Conservation (phyloP, 768 basidiomycete species). For the Sistotremastrum niveocremeum region DNA sequence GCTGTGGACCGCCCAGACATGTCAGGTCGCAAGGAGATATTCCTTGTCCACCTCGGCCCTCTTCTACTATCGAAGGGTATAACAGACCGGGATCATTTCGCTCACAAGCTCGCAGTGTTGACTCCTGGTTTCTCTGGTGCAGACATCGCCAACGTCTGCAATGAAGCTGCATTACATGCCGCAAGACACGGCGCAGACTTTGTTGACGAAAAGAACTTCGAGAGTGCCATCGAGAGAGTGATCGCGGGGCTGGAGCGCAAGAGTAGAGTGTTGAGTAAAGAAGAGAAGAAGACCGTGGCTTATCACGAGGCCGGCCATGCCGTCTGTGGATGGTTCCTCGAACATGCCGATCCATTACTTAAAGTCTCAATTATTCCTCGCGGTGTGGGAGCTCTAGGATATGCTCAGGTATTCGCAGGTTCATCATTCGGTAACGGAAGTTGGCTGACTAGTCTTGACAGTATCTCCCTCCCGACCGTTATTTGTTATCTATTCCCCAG, state of each 20-base stretch:
- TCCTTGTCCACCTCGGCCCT: conserved; percentile 80
- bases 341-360: conserved; percentile 90
- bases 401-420: conserved; percentile 61
- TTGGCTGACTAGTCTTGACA: conserved; percentile 16
- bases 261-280: conserved; percentile 79
- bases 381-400: conserved; percentile 89
- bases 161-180: conserved; percentile 92
- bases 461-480: conserved; percentile 93
- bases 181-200: conserved; percentile 72
- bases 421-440: conserved; percentile 5
- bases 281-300: conserved; percentile 98
- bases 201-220: conserved; percentile 79
- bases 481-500: conserved; percentile 89
- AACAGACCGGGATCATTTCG: conserved; percentile 39
- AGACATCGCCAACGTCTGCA: conserved; percentile 98
- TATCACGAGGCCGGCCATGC: conserved; percentile 99
- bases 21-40: conserved; percentile 86
- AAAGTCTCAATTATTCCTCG: conserved; percentile 98
- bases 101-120: conserved; percentile 89
- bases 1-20: conserved; percentile 92
- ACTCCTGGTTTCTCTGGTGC: conserved; percentile 98
- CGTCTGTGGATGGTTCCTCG: conserved; percentile 95
- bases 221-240: conserved; percentile 94
- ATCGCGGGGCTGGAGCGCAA: conserved; percentile 96
- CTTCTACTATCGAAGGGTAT: conserved; percentile 52